Base-by-base conservation (phyloP, 2,329 filamentous ascomycete species). In the Paraphoma chrysanthemicola region DNA sequence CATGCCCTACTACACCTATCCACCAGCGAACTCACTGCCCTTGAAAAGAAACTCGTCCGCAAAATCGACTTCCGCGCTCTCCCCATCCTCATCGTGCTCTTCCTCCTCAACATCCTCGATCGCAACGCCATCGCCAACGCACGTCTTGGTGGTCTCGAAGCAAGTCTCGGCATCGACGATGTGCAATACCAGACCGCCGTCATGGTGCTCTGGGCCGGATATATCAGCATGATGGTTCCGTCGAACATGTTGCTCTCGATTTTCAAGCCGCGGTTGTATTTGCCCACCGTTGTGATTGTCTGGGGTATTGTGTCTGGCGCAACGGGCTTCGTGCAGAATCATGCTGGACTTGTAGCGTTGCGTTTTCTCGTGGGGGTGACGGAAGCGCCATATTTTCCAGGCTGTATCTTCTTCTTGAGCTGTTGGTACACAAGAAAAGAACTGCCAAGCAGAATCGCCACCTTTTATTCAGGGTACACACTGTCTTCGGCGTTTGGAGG, bases 201-300 rank as follows among this genome's bases (percentile, higher is more conserved):
- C 7, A 66, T 64, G 1, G 70, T 90, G 0, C 88, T 89, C 68
- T 90, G 89, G 68, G 78, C 79, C 44, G 69, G 85, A 3, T 88
- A 88, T 62, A 74, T 88, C 0, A 72, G 87, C 11, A 87, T 88
- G 81, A 85, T 88, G 67, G 73, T 88, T 0, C 86, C 86, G 0
- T 87, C 85, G 0, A 89, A 88, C 57, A 77, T 88, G 54, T 64
- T 86, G 0, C 73, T 88, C 2, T 86, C 85, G 0, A 76, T 82
- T 3, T 73, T 86, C 30, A 77, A 80, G 9, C 85, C 85, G 1
- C 83, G 82, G 1, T 53, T 83, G 1, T 88, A 86, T 57, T 78
- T 88, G 1, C 78, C 82, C 0, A 69, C 73, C 0, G 80, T 80
- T 0, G 83, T 84, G 67, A 74, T 78, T 1, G 46, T 74, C 2